Conservation (phyloP, 75 land plant genomes). For the Pinus taeda region DNA sequence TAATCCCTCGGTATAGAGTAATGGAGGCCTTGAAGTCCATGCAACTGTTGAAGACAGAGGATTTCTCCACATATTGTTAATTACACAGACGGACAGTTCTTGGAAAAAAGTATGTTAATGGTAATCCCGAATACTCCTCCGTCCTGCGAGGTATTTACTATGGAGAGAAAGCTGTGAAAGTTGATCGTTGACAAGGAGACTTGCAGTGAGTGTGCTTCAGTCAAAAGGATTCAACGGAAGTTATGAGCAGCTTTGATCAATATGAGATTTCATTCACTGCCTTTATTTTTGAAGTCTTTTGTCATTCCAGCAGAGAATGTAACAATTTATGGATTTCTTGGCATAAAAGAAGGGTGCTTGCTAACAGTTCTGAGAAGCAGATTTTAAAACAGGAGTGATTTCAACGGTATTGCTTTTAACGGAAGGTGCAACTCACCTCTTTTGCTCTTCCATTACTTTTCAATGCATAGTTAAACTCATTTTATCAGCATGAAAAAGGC, state of each 20-base stretch:
- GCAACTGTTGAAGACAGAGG: constrained; percentile 13
- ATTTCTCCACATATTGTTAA: not conserved
- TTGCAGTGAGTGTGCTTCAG: too few species aligned
- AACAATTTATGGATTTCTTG: not conserved
- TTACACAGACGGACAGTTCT: constrained; percentile 12
- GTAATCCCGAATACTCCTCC: too few species aligned
- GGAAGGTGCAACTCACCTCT: not conserved
- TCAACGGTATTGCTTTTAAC: not conserved
- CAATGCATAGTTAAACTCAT: too few species aligned
- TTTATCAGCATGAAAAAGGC: too few species aligned
- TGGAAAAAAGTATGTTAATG: too few species aligned
- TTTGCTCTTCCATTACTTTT: too few species aligned
- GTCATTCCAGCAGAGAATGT: too few species aligned
- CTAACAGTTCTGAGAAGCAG: not conserved
- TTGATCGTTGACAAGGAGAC: too few species aligned
- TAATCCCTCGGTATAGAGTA: constrained; percentile 22
- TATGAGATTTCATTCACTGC: not conserved
- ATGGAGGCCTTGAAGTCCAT: constrained; percentile 15
- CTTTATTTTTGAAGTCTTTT: too few species aligned
- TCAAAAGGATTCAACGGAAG: too few species aligned
- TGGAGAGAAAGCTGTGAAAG: too few species aligned
- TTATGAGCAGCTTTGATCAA: not conserved
- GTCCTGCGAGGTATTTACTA: too few species aligned
- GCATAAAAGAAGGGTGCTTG: not conserved
- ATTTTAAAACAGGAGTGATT: not conserved